phyloP scores from a whole-genome alignment of 2,329 filamentous ascomycete genomes.

The Cladorrhinum sp. region DNA sequence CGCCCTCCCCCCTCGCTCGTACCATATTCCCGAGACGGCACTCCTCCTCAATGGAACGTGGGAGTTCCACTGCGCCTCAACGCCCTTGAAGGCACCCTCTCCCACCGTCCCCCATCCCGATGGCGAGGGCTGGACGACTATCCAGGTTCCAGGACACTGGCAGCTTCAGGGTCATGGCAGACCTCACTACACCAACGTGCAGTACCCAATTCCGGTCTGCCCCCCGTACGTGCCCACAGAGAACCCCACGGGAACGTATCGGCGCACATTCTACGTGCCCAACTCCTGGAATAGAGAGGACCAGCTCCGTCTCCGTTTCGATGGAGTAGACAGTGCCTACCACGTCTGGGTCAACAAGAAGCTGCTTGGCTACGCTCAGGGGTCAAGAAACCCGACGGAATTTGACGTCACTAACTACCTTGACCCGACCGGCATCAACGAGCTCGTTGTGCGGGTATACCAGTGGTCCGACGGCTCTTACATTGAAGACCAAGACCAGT shows the following conservation, averaged over 20 bases:
- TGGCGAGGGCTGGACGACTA: conserved; percentile 42
- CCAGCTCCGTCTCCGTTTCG: conserved; percentile 63
- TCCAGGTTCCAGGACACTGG: conserved; percentile 66
- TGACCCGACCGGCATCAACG: conserved; percentile 43
- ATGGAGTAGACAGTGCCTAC: conserved; percentile 69
- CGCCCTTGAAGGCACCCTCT: conserved; percentile 46
- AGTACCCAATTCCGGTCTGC: conserved; percentile 62
- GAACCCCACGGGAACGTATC: conserved; percentile 64
- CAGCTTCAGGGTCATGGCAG: conserved; percentile 65
- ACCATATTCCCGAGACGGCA: conserved; percentile 49
- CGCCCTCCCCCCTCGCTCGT: conserved; percentile 50
- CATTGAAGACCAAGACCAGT: conserved; percentile 68
- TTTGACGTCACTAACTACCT: conserved; percentile 60
- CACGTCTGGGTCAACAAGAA: conserved; percentile 66
- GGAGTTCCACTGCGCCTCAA: conserved; percentile 52
- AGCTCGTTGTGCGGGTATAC: conserved; percentile 63
- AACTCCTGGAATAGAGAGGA: conserved; percentile 39
- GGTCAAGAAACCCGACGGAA: conserved; percentile 64
- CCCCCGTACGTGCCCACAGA: conserved; percentile 61
- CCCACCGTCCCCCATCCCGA: conserved; percentile 16
- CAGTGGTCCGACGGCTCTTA: conserved; percentile 68
- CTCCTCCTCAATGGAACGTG: conserved; percentile 54
- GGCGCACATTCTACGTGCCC: conserved; percentile 53
- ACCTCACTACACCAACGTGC: conserved; percentile 67
- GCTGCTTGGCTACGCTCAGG: conserved; percentile 65